Percentiles rank a stretch among this genome's conserved stretches.
Evolutionary conservation across 2,329 filamentous ascomycete genomes (phyloP).

Genomic region (Byssothecium circinans): DNA sequence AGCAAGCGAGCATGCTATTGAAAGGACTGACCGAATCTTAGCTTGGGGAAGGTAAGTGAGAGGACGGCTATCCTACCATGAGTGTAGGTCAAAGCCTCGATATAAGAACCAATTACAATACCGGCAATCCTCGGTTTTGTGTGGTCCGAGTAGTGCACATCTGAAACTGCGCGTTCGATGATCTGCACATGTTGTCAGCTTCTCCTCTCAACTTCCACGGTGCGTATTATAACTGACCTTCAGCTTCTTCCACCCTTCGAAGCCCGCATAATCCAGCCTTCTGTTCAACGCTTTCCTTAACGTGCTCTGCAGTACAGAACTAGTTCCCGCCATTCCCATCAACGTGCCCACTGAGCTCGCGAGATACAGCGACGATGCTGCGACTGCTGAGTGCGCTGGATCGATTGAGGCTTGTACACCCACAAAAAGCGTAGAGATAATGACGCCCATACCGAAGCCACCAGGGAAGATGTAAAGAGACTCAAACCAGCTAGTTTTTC

Average conservation of each 20-base stretch:
- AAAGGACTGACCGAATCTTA: conserved; percentile 17
- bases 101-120: conserved; percentile 19
- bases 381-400: conserved; percentile 21
- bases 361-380: conserved; percentile 25
- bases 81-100: conserved; percentile 28
- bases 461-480: conserved; percentile 31
- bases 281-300: conserved; percentile 19
- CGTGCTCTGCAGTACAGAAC: conserved; percentile 25
- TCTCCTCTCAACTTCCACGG: not conserved
- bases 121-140: conserved; percentile 15
- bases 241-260: conserved; percentile 4
- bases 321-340: conserved; percentile 25
- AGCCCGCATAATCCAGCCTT: conserved; percentile 14
- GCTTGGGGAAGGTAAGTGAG: not conserved
- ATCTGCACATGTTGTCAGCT: conserved; percentile 9
- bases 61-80: conserved; percentile 16
- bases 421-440: conserved; percentile 29
- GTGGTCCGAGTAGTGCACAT: conserved; percentile 23
- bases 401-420: conserved; percentile 27
- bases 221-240: conserved; percentile 9
- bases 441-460: conserved; percentile 30
- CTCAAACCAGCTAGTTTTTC: conserved; percentile 29
- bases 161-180: conserved; percentile 21
- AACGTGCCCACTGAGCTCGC: conserved; percentile 18
- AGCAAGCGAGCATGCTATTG: conserved; percentile 17